A percentile compares a stretch with the other conserved stretches of the same genome.
Conservation (phyloP, 2,329 filamentous ascomycete species). For the Xylariaceae sp. region DNA sequence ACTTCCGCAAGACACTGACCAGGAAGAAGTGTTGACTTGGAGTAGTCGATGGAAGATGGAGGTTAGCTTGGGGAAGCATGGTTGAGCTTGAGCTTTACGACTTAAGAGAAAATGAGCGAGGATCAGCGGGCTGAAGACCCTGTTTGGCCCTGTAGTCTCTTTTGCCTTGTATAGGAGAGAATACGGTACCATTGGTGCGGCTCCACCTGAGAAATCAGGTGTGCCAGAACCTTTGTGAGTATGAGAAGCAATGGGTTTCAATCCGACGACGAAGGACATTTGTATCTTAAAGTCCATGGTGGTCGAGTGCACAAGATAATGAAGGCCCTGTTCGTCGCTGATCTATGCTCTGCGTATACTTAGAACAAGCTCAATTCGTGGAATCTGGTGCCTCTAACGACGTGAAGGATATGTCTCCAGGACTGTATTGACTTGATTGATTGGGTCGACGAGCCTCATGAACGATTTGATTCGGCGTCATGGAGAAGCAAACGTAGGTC, state of each 20-base stretch:
- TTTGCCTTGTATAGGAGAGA: conserved; percentile 14
- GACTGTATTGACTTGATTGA: neutral
- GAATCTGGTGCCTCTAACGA: neutral
- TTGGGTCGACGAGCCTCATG: neutral
- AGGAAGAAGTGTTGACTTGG: conserved; percentile 25
- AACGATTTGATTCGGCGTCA: neutral
- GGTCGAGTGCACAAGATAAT: conserved; percentile 21
- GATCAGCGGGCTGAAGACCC: conserved; percentile 18
- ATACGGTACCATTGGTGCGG: conserved; percentile 13
- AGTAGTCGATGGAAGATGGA: conserved; percentile 22
- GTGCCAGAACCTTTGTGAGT: conserved; percentile 17
- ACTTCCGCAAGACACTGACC: conserved; percentile 21
- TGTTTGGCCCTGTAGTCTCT: conserved; percentile 20
- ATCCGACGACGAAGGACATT: conserved; percentile 13
- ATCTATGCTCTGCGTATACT: conserved; percentile 3
- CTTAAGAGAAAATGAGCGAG: conserved; percentile 11
- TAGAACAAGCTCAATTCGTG: conserved; percentile 1
- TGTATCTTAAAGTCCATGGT: conserved; percentile 22
- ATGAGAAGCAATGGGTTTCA: conserved; percentile 20
- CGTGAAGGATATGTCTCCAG: neutral
- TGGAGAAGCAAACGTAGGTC: neutral
- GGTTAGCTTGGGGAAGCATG: conserved; percentile 14
- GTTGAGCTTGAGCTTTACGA: conserved; percentile 12
- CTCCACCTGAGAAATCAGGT: conserved; percentile 20
- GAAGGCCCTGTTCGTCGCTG: conserved; percentile 20